phyloP scores from a whole-genome alignment of 345 rosid genomes.

The Linum trigynum region DNA sequence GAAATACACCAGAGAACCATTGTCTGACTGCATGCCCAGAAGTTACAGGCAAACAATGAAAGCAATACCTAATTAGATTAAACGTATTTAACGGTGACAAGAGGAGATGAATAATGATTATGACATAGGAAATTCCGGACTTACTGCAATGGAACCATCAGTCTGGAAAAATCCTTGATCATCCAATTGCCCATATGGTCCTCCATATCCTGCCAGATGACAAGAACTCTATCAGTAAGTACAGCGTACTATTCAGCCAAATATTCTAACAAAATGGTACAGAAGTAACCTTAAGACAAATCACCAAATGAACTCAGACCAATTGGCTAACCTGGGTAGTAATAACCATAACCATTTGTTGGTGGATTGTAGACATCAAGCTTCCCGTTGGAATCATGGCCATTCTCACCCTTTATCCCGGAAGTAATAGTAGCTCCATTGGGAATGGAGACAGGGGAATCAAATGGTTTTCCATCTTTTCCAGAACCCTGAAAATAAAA shows the following conservation, averaged over 20 bases:
- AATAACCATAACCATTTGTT: conserved; percentile 30
- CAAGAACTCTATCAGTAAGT: not conserved
- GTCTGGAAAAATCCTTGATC: conserved; percentile 31
- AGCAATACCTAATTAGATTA: not conserved
- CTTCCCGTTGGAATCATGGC: conserved; percentile 21
- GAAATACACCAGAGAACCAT: conserved; percentile 41
- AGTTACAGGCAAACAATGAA: conserved; percentile 7
- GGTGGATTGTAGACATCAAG: conserved; percentile 19
- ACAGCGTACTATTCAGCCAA: not conserved
- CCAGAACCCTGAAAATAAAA: conserved; percentile 24
- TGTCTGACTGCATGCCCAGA: conserved; percentile 40
- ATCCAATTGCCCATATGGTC: conserved; percentile 27
- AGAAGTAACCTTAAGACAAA: not conserved
- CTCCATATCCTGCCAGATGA: conserved; percentile 40
- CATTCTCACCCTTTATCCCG: conserved; percentile 21
- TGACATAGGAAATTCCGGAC: conserved; percentile 11
- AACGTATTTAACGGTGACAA: not conserved
- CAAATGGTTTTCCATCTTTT: conserved; percentile 21
- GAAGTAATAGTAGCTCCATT: conserved; percentile 17
- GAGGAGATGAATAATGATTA: too few relatives aligned
- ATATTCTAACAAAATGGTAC: not conserved
- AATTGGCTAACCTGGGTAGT: conserved; percentile 38
- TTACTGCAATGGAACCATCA: conserved; percentile 31
- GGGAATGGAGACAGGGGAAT: conserved; percentile 16
- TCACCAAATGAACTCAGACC: not conserved